These are phyloP conservation scores for Phaeosphaeria sp. DNA, from an alignment of 2,329 filamentous ascomycete species.

Conservation along the genomic window DNA sequence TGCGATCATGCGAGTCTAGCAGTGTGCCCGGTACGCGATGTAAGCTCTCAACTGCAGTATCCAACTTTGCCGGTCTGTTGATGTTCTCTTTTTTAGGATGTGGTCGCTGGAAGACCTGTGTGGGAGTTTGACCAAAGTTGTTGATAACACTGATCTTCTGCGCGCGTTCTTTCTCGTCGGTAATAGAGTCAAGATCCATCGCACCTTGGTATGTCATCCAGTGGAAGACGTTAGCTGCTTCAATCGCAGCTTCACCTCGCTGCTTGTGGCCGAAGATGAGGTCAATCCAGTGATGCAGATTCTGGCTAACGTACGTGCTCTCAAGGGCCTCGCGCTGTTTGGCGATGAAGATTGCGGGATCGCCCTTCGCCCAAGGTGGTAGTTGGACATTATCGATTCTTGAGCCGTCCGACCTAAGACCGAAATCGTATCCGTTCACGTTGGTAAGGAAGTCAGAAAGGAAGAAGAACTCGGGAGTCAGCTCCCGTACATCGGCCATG, in stretches of 20 bases:
- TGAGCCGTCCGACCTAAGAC: slow-evolving; percentile 78
- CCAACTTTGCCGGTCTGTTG: slow-evolving; percentile 72
- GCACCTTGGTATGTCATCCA: slow-evolving; percentile 94
- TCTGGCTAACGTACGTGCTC: slow-evolving; percentile 87
- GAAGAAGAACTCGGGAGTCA: slow-evolving; percentile 98
- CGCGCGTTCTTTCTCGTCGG: slow-evolving; percentile 83
- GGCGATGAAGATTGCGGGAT: slow-evolving; percentile 92
- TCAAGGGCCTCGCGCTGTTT: slow-evolving; percentile 97
- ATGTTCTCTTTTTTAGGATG: slow-evolving; percentile 77
- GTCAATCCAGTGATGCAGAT: slow-evolving; percentile 95
- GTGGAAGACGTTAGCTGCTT: slow-evolving; percentile 94
- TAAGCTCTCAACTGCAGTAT: slow-evolving; percentile 77
- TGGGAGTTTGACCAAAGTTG: slow-evolving; percentile 97
- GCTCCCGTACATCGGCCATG: slow-evolving; percentile 91
- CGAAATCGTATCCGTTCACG: slow-evolving; percentile 93
- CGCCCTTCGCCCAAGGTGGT: slow-evolving; percentile 96
- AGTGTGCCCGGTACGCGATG: slow-evolving; percentile 80
- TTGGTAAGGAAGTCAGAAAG: slow-evolving; percentile 95
- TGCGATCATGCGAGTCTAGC: slow-evolving; percentile 76
- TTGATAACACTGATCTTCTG: slow-evolving; percentile 96
- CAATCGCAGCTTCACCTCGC: slow-evolving; percentile 87
- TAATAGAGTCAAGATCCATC: slow-evolving; percentile 88
- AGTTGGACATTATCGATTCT: slow-evolving; percentile 84
- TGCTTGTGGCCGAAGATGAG: slow-evolving; percentile 95
- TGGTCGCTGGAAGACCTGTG: slow-evolving; percentile 85